These are phyloP conservation scores for Ophiocordyceps robertsii DNA, from an alignment of 2,329 filamentous ascomycete species.

Conservation along the genomic window DNA sequence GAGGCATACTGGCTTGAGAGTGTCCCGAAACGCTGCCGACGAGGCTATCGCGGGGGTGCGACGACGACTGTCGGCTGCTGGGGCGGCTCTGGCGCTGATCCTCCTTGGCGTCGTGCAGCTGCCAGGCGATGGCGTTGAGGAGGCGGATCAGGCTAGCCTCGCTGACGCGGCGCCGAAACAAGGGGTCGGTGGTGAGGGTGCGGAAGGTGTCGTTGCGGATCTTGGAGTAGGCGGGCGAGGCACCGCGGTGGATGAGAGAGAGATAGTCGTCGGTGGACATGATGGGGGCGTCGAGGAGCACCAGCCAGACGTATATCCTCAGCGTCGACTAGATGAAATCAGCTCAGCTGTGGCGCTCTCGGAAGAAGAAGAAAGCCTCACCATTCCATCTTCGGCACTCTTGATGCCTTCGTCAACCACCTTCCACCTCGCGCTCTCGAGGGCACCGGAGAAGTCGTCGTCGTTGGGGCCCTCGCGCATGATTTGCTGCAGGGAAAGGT, in stretches of 20 bases:
- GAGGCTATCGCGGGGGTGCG: conserved; percentile 17
- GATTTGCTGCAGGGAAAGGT: conserved; percentile 56
- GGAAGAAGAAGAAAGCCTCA: conserved; percentile 20
- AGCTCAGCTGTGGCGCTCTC: neutral
- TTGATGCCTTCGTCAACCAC: conserved; percentile 66
- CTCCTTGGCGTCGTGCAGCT: conserved; percentile 65
- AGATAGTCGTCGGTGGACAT: conserved; percentile 82
- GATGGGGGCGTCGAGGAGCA: conserved; percentile 77
- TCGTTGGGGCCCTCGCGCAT: conserved; percentile 68
- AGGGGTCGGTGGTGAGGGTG: conserved; percentile 89
- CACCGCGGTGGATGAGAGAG: conserved; percentile 77
- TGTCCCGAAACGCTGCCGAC: conserved; percentile 20
- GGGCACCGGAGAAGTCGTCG: conserved; percentile 51
- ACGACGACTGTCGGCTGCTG: conserved; percentile 23
- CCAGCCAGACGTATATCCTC: conserved; percentile 92
- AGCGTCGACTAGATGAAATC: conserved; percentile 57
- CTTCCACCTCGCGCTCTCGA: conserved; percentile 60
- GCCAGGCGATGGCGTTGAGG: conserved; percentile 92
- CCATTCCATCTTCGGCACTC: conserved; percentile 71
- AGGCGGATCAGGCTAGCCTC: conserved; percentile 91
- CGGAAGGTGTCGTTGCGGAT: conserved; percentile 98
- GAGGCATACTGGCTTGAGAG: conserved; percentile 20
- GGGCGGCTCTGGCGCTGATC: conserved; percentile 25
- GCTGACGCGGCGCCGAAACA: conserved; percentile 88
- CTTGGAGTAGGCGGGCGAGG: conserved; percentile 89